Evolutionary conservation across 1,284 basidiomycete genomes (phyloP), one percentile per base, ranked within the genome.

Genomic region (Flammula alnicola): DNA sequence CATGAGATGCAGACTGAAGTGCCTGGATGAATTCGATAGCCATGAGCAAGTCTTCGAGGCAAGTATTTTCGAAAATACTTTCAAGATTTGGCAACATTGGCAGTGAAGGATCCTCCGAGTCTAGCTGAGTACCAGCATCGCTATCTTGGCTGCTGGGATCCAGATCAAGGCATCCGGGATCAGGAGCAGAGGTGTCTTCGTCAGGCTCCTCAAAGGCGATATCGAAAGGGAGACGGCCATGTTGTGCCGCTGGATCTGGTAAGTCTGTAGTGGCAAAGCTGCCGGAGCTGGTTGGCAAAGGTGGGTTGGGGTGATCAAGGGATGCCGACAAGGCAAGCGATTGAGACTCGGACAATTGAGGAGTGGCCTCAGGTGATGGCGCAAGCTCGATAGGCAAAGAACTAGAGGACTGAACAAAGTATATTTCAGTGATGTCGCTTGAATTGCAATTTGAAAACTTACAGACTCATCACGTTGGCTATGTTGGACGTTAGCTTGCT

Each of bases 11-110:
- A 9, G 32, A 27, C 32, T 37, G 40, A 35, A 49, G 41, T 37
- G 47, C 47, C 30, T 14, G 17, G 20, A 49, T 49, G 33, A 49
- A 49, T 38, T 37, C 40, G 26, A 42, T 29, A 9, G 47, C 17
- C 2, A 20, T 43, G 27, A 19, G 38, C 30, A 49, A 49, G 40
- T 49, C 47, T 19, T 43, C 11, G 12, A 49, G 40, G 10, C 17
- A 12, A 27, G 47, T 35, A n/a, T n/a, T n/a, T n/a, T n/a, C n/a
- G n/a, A n/a, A n/a, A n/a, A n/a, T n/a, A n/a, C n/a, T n/a, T n/a
- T n/a, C n/a, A n/a, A n/a, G n/a, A n/a, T n/a, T n/a, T n/a, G n/a
- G n/a, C n/a, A n/a, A n/a, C n/a, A n/a, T n/a, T n/a, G n/a, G n/a
- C n/a, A n/a, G n/a, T n/a, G n/a, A n/a, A n/a, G n/a, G n/a, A n/a